These are phyloP conservation scores for Cryphonectria carpinicola DNA, from an alignment of 2,329 filamentous ascomycete genomes.

Conservation along the genomic window DNA sequence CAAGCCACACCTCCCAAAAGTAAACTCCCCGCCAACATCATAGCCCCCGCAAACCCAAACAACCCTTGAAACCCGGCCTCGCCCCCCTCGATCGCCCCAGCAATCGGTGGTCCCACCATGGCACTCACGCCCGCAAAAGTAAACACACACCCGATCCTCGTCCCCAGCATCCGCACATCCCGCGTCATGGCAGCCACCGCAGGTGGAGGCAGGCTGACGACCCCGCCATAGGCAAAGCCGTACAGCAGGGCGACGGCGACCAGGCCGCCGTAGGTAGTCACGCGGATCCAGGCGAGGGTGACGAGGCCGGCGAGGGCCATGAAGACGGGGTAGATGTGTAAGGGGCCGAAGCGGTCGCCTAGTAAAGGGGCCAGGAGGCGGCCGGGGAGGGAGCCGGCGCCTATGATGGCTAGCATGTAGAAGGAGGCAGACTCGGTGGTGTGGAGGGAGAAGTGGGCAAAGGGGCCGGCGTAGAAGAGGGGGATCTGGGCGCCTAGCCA, in stretches of 20 bases:
- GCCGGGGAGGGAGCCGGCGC: slow-evolving; percentile 46
- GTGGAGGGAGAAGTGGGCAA: slow-evolving; percentile 10
- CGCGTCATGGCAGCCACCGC: slow-evolving; percentile 43
- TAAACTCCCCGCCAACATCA: slow-evolving; percentile 15
- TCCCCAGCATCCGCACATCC: slow-evolving; percentile 47
- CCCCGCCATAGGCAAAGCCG: slow-evolving; percentile 48
- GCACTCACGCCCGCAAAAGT: slow-evolving; percentile 38
- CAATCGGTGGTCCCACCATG: slow-evolving; percentile 40
- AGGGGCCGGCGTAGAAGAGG: slow-evolving; percentile 38
- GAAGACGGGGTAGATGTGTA: slow-evolving; percentile 41
- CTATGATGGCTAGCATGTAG: slow-evolving; percentile 47
- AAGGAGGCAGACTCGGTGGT: slow-evolving; percentile 40
- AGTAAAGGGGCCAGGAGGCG: slow-evolving; percentile 43
- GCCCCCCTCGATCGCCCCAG: slow-evolving; percentile 31
- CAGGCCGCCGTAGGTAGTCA: slow-evolving; percentile 38
- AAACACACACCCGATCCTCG: slow-evolving; percentile 46
- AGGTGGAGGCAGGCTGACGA: slow-evolving; percentile 46
- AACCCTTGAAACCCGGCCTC: background rate
- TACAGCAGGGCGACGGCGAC: slow-evolving; percentile 42
- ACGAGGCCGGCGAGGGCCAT: slow-evolving; percentile 39
- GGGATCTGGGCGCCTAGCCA: slow-evolving; percentile 39
- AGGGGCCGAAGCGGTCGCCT: slow-evolving; percentile 42
- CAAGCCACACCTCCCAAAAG: background rate
- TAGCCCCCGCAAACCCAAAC: slow-evolving; percentile 17
- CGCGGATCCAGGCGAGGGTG: slow-evolving; percentile 42